A percentile compares a stretch with the other conserved stretches of the same genome.
These are phyloP conservation scores for Aspergillus cristatus DNA, from an alignment of 495 filamentous ascomycete species.

Conservation along the genomic window DNA sequence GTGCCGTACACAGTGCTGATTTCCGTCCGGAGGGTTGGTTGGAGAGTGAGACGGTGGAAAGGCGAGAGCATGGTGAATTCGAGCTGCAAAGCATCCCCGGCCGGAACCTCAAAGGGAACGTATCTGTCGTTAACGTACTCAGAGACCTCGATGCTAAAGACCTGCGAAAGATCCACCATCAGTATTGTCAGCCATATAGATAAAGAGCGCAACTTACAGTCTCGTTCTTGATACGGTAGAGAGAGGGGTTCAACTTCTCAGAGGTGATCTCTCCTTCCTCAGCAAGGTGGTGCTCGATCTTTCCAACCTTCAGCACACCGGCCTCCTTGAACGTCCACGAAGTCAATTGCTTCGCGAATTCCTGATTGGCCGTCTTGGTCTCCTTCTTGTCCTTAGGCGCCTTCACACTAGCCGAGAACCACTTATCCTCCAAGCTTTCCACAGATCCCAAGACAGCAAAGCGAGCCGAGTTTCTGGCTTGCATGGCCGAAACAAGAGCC, in stretches of 20 bases:
- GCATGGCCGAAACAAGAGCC: constrained; percentile 69
- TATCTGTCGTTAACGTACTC: constrained; percentile 67
- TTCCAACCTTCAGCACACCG: constrained; percentile 79
- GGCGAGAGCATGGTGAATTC: constrained; percentile 98
- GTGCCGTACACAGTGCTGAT: constrained; percentile 67
- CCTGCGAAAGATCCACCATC: constrained; percentile 48
- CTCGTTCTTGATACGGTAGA: constrained; percentile 96
- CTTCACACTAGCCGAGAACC: constrained; percentile 80
- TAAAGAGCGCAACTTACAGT: constrained; percentile 54
- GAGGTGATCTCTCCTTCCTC: constrained; percentile 28
- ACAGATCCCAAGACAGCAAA: constrained; percentile 78
- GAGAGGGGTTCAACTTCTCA: constrained; percentile 62
- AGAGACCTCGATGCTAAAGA: constrained; percentile 80
- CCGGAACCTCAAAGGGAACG: constrained; percentile 61
- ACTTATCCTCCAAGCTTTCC: constrained; percentile 79
- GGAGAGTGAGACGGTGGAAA: constrained; percentile 82
- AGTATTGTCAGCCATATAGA: constrained; percentile 11
- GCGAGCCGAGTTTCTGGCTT: constrained; percentile 87
- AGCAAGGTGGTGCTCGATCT: constrained; percentile 68
- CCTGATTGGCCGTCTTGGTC: constrained; percentile 62
- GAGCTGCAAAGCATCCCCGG: constrained; percentile 69
- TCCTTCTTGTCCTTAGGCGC: constrained; percentile 43
- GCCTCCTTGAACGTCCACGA: constrained; percentile 92
- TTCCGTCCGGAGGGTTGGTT: constrained; percentile 44
- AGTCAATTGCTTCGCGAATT: constrained; percentile 74